Conservation (phyloP, 2,329 filamentous ascomycete genomes). For the Cercospora berteroae region DNA sequence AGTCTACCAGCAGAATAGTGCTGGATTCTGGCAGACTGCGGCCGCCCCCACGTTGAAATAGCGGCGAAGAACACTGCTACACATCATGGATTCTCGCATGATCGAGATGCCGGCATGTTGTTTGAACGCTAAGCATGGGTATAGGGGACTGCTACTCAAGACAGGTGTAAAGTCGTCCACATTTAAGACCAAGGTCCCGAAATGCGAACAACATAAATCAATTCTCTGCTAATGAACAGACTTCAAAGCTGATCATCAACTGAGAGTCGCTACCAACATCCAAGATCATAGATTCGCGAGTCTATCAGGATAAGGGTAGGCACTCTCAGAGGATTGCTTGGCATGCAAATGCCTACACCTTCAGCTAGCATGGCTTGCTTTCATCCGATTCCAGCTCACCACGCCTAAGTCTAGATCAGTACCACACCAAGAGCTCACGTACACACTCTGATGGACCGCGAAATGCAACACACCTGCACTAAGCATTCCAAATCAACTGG, state of each 20-base stretch:
- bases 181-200: background rate
- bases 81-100: background rate
- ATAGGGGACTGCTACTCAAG: background rate
- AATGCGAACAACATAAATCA: background rate
- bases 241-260: background rate
- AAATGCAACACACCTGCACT: too few species aligned
- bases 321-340: background rate
- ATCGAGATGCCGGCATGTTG: background rate
- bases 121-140: background rate
- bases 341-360: background rate
- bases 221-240: background rate
- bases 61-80: background rate
- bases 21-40: too few species aligned
- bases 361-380: background rate
- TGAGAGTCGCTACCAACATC: background rate
- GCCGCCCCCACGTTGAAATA: background rate
- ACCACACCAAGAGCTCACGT: too few species aligned
- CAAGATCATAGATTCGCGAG: background rate
- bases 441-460: too few species aligned
- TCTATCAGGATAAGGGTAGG: background rate
- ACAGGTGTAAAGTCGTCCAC: background rate
- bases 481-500: too few species aligned
- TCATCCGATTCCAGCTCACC: background rate
- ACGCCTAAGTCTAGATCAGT: too few species aligned
- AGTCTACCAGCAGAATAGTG: too few species aligned